Percentiles rank a stretch among this genome's conserved stretches.
These are phyloP conservation scores for Fusarium verrucosum DNA, from an alignment of 2,329 filamentous ascomycete species.

Conservation along the genomic window DNA sequence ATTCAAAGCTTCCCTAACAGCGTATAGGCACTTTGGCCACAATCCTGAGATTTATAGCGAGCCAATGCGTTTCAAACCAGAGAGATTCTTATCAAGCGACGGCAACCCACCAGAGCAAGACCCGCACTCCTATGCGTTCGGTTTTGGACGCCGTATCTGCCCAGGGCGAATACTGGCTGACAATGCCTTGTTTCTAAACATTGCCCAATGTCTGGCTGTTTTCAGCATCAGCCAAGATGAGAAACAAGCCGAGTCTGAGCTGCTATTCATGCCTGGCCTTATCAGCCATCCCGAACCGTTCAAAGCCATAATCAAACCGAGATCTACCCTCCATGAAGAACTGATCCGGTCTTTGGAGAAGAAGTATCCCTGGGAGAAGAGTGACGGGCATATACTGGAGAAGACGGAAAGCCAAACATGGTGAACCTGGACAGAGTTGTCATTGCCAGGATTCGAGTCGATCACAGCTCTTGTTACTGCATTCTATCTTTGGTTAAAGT, in stretches of 20 bases:
- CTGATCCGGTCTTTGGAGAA: slow-evolving; percentile 28
- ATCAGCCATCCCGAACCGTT: slow-evolving; percentile 30
- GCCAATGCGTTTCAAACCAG: slow-evolving; percentile 25
- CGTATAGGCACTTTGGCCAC: slow-evolving; percentile 27
- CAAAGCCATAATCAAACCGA: slow-evolving; percentile 19
- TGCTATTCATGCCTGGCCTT: slow-evolving; percentile 24
- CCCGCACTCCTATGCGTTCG: slow-evolving; percentile 44
- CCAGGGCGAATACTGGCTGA: slow-evolving; percentile 47
- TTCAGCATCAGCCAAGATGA: slow-evolving; percentile 51
- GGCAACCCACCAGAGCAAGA: slow-evolving; percentile 39
- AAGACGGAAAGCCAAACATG: slow-evolving; percentile 1
- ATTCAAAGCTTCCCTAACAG: no score
- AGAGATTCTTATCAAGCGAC: slow-evolving; percentile 30
- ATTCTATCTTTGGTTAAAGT: not conserved
- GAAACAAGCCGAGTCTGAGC: not conserved
- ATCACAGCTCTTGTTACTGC: not conserved
- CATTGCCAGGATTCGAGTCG: not conserved
- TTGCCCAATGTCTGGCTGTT: slow-evolving; percentile 55
- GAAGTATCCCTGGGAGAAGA: slow-evolving; percentile 27
- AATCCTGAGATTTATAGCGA: slow-evolving; percentile 29
- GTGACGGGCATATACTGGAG: slow-evolving; percentile 17
- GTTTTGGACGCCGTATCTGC: slow-evolving; percentile 50
- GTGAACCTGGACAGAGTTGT: not conserved
- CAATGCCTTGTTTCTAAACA: slow-evolving; percentile 44
- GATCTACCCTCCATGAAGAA: slow-evolving; percentile 15